phyloP scores from a whole-genome alignment of 371 early-diverging fungal genomes.

The Mucor velutinosus region DNA sequence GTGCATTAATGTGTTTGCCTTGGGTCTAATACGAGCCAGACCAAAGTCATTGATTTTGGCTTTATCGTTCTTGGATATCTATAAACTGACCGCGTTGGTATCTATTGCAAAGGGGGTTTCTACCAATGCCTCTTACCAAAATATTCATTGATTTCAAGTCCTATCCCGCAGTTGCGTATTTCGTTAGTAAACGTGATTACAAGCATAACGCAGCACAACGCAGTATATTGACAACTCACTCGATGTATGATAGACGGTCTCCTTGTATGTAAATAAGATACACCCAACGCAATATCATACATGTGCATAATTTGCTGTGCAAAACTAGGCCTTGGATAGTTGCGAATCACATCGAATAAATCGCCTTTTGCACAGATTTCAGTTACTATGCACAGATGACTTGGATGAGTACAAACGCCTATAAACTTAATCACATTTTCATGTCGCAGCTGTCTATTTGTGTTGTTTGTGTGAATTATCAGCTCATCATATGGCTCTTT shows the following conservation, averaged over 20 bases:
- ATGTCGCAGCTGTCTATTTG: constrained; percentile 71
- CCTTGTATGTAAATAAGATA: constrained; percentile 69
- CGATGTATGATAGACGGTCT: constrained; percentile 53
- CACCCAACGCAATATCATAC: constrained; percentile 83
- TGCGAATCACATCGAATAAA: constrained; percentile 75
- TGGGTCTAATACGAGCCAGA: constrained; percentile 73
- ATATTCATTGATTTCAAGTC: constrained; percentile 90
- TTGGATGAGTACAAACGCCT: constrained; percentile 71
- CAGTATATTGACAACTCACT: constrained; percentile 18
- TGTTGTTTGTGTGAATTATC: neutral
- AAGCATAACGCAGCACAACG: neutral
- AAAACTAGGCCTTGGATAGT: constrained; percentile 63
- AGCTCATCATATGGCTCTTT: neutral
- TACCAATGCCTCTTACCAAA: constrained; percentile 40
- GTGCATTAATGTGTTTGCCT: constrained; percentile 67
- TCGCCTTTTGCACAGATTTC: constrained; percentile 79
- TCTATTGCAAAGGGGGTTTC: neutral
- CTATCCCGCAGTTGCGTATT: neutral
- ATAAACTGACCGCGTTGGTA: neutral
- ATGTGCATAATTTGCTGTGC: constrained; percentile 72
- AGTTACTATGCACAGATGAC: constrained; percentile 74
- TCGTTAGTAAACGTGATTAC: neutral
- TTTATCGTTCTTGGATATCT: constrained; percentile 66
- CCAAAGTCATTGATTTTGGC: constrained; percentile 87
- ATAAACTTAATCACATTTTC: constrained; percentile 82